Percentiles rank a stretch among this genome's conserved stretches.
phyloP scores from a whole-genome alignment of 2,329 filamentous ascomycete species.

The Endoconidiophora laricicola region DNA sequence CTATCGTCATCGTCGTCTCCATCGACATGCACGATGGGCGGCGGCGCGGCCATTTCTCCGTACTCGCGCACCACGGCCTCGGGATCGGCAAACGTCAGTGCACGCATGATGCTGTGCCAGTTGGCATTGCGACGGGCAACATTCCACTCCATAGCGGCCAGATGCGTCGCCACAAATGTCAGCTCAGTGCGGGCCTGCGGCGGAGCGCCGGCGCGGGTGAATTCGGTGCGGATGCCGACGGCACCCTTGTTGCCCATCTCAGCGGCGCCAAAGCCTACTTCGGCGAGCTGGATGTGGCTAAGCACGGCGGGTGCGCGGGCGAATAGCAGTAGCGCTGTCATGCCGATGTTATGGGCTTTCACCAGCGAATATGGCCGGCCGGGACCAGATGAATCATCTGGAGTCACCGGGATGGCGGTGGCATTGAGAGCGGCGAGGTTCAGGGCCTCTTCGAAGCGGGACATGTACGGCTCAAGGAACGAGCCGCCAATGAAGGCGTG shows the following conservation, averaged over 20 bases:
- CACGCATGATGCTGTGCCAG: constrained; percentile 70
- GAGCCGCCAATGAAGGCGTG: constrained; percentile 75
- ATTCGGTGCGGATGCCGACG: constrained; percentile 57
- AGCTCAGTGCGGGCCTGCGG: constrained; percentile 38
- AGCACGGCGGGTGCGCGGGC: constrained; percentile 47
- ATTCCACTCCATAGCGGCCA: constrained; percentile 75
- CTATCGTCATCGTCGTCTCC: constrained; percentile 14
- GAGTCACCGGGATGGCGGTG: constrained; percentile 16
- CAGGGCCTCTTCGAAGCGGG: constrained; percentile 53
- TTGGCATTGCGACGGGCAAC: constrained; percentile 64
- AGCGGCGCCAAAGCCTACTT: constrained; percentile 67
- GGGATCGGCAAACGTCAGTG: constrained; percentile 55
- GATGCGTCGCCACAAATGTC: constrained; percentile 76
- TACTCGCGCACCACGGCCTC: constrained; percentile 22
- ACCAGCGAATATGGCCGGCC: constrained; percentile 49
- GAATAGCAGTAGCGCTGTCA: constrained; percentile 82
- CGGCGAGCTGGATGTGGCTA: constrained; percentile 53
- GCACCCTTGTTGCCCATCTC: constrained; percentile 96
- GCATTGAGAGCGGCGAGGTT: constrained; percentile 42
- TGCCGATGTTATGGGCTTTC: constrained; percentile 58
- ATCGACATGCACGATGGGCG: constrained; percentile 7
- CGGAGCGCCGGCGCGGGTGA: constrained; percentile 24
- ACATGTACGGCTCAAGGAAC: constrained; percentile 60
- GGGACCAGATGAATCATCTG: constrained; percentile 8
- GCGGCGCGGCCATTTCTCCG: background rate